These are phyloP conservation scores for Diospyros kaki DNA, from an alignment of 148 eudicot species.

Conservation along the genomic window DNA sequence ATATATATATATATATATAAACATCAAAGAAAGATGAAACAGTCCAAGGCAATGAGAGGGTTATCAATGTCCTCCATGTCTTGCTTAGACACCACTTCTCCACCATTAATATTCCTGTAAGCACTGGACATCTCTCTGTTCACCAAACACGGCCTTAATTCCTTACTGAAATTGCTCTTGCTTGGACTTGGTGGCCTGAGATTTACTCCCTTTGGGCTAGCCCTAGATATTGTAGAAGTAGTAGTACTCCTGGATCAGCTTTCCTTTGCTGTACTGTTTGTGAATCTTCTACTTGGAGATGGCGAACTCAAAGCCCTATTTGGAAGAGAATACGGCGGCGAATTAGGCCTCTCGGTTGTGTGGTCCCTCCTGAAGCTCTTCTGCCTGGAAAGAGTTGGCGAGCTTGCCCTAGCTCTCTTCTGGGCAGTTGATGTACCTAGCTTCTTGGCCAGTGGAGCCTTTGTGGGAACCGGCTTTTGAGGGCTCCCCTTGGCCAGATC, in stretches of 20 bases:
- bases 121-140: slow-evolving; percentile 23
- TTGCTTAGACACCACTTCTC: slow-evolving; percentile 23
- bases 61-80: slow-evolving; percentile 60
- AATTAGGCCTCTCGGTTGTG: slow-evolving; percentile 19
- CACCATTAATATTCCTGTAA: slow-evolving; percentile 32
- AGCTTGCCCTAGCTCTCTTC: slow-evolving; percentile 56
- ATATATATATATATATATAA: not conserved
- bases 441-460: slow-evolving; percentile 9
- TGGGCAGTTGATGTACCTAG: slow-evolving; percentile 19
- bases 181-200: slow-evolving; percentile 36
- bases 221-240: not conserved
- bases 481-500: slow-evolving; percentile 13
- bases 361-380: slow-evolving; percentile 57
- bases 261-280: slow-evolving; percentile 4
- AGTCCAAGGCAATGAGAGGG: slow-evolving; percentile 84
- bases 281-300: slow-evolving; percentile 59
- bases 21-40: slow-evolving; percentile 66
- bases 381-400: slow-evolving; percentile 58
- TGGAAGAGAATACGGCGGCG: slow-evolving; percentile 4
- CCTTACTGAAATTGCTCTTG: slow-evolving; percentile 17
- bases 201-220: slow-evolving; percentile 14
- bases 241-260: not conserved
- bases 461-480: not conserved
- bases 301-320: slow-evolving; percentile 52
- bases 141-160: slow-evolving; percentile 18